Percentiles rank a stretch among this genome's conserved stretches.
Evolutionary conservation across 2,329 filamentous ascomycete species (phyloP).

Genomic region (Aspergillus ochraceus): DNA sequence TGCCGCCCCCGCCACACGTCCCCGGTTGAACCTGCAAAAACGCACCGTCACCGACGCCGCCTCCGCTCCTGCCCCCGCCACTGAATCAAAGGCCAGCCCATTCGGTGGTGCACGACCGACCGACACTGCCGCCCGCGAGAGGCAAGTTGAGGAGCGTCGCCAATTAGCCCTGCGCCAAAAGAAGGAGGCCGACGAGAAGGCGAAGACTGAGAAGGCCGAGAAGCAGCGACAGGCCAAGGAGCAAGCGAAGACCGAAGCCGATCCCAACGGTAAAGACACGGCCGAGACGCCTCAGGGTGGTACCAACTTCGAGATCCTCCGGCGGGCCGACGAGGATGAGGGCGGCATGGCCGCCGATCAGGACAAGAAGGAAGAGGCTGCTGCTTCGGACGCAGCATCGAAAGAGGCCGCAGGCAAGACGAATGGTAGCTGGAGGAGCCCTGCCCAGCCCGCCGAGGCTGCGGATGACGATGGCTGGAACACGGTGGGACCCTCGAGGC

Average conservation of each 20-base stretch:
- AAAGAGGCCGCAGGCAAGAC: constrained; percentile 49
- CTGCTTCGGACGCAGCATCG: constrained; percentile 53
- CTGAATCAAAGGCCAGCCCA: constrained; percentile 81
- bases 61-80: constrained; percentile 42
- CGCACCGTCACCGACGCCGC: constrained; percentile 81
- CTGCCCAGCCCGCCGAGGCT: constrained; percentile 31
- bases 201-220: constrained; percentile 67
- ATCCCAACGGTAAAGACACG: constrained; percentile 43
- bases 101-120: constrained; percentile 94
- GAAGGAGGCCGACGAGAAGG: constrained; percentile 83
- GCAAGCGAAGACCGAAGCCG: constrained; percentile 37
- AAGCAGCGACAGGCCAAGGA: constrained; percentile 61
- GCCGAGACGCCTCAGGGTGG: constrained; percentile 43
- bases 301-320: constrained; percentile 57
- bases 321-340: constrained; percentile 50
- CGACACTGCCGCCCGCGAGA: constrained; percentile 86
- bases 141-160: constrained; percentile 86
- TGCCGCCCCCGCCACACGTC: constrained; percentile 62
- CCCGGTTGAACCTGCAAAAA: constrained; percentile 85
- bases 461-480: constrained; percentile 51
- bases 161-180: constrained; percentile 73
- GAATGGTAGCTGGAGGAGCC: constrained; percentile 45
- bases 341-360: constrained; percentile 52
- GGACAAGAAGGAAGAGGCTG: constrained; percentile 51
- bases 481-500: constrained; percentile 44